Conservation (phyloP, 768 basidiomycete genomes). For the Asterophora lycoperdoides region DNA sequence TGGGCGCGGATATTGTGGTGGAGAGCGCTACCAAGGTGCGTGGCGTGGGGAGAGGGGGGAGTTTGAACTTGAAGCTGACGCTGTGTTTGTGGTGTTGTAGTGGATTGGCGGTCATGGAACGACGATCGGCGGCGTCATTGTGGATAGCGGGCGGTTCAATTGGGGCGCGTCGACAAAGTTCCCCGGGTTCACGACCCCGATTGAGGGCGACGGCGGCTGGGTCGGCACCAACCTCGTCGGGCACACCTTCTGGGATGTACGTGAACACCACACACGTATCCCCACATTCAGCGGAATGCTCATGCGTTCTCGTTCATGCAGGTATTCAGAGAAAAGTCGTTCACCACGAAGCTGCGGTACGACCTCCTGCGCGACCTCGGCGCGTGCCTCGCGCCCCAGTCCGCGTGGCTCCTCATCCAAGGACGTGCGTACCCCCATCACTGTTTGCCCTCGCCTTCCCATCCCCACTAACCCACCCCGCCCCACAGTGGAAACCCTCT, state of each 20-base stretch:
- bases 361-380: constrained; percentile 57
- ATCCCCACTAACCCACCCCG: not conserved
- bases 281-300: not conserved
- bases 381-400: constrained; percentile 50
- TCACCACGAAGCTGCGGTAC: constrained; percentile 29
- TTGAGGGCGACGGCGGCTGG: constrained; percentile 9
- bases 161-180: constrained; percentile 51
- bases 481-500: constrained; percentile 51
- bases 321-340: constrained; percentile 17
- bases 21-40: constrained; percentile 10
- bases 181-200: constrained; percentile 16
- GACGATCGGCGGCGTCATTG: constrained; percentile 58
- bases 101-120: constrained; percentile 72
- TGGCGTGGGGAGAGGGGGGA: no score
- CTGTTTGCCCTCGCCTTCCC: not conserved
- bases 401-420: constrained; percentile 53
- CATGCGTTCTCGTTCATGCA: not conserved
- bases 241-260: constrained; percentile 15
- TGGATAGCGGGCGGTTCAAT: constrained; percentile 60
- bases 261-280: not conserved
- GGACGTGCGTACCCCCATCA: constrained; percentile 24
- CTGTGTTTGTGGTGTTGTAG: constrained; percentile 17
- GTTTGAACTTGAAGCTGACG: no score
- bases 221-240: constrained; percentile 11
- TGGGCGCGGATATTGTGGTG: constrained; percentile 33